These are phyloP conservation scores for Osmozyma mogii DNA, from an alignment of 805 yeast genomes.

Conservation along the genomic window DNA sequence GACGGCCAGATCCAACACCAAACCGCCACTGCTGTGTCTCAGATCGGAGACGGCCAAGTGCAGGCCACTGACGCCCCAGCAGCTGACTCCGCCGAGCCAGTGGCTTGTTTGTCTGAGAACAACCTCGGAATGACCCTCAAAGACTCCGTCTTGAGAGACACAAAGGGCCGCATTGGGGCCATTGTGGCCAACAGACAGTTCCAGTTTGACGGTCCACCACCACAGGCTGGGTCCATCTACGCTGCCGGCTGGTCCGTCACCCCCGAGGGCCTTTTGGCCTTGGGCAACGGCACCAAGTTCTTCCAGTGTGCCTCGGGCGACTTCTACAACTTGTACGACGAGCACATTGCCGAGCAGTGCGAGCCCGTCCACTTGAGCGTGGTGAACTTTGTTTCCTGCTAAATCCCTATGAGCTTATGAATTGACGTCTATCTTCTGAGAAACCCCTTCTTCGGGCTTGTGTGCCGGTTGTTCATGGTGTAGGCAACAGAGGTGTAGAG, in stretches of 20 bases:
- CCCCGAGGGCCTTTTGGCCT: constrained; percentile 50
- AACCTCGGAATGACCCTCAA: constrained; percentile 50
- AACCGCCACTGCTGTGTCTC: constrained; percentile 22
- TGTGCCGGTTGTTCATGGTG: constrained; percentile 33
- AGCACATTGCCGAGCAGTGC: constrained; percentile 56
- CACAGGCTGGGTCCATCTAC: constrained; percentile 45
- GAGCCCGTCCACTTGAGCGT: constrained; percentile 51
- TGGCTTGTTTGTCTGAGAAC: constrained; percentile 16
- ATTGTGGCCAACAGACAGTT: constrained; percentile 78
- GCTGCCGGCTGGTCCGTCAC: constrained; percentile 37
- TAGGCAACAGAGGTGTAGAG: constrained; percentile 50
- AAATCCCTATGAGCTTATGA: too few relatives aligned
- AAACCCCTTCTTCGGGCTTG: constrained; percentile 20
- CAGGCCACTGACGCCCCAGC: constrained; percentile 8
- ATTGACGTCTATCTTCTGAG: constrained; percentile 27
- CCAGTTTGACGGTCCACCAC: constrained; percentile 76
- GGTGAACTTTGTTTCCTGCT: constrained; percentile 52
- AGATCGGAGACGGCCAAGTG: constrained; percentile 37
- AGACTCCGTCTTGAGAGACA: constrained; percentile 46
- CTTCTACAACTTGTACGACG: constrained; percentile 73
- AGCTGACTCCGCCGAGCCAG: constrained; percentile 6
- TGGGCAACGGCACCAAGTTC: constrained; percentile 54
- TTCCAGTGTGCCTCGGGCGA: constrained; percentile 71
- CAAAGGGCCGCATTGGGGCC: constrained; percentile 63
- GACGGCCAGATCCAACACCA: constrained; percentile 16